Evolutionary conservation across 495 filamentous ascomycete genomes (phyloP), one percentile per base, ranked within the genome.

Genomic region (Ramalina peruviana): DNA sequence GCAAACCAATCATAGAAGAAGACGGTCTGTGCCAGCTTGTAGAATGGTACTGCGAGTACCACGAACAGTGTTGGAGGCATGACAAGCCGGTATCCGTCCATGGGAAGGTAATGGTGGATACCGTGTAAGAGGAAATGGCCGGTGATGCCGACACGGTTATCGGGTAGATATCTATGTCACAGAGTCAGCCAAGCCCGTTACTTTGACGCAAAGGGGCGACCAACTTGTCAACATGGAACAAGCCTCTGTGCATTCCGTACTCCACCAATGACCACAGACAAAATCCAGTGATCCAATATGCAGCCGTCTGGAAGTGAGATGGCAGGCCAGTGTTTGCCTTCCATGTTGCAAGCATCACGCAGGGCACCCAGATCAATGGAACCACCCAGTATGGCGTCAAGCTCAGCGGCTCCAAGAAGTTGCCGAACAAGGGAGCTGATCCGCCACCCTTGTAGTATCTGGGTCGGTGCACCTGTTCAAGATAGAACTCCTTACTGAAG

Each of bases 81-180:
- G 52, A 99, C 93, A 17, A 99, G 81, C 38, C 93, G 80, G 51
- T 93, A 85, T 51, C 82, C 88, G 72, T 99, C 93, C 93, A 99
- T 97, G 10, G 93, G 93, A 40, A 99, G 75, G 60, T 95, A 99
- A 66, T 99, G 93, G 60, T 99, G 93, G 56, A 99, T 85, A 40
- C 93, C 93, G 59, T 99, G 93, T 36, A 99, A 83, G 26, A 94
- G 66, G 70, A 99, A 99, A 60, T 99, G 93, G 3, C 81, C 57
- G 3, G 88, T 95, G 52, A 97, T 71, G 49, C 78, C 81, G n/a
- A 90, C 83, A 36, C 86, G 74, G 63, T 96, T 93, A 60, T 99
- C 86, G 1, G 93, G 93, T 37, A 99, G 81, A 59, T 74, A 85
- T n/a, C 83, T 88, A 40, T 23, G 43, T 54, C 45, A 45, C 40